Evolutionary conservation across 139 green algal genomes (phyloP), one percentile per base, ranked within the genome.

Genomic region (Micractinium conductrix): DNA sequence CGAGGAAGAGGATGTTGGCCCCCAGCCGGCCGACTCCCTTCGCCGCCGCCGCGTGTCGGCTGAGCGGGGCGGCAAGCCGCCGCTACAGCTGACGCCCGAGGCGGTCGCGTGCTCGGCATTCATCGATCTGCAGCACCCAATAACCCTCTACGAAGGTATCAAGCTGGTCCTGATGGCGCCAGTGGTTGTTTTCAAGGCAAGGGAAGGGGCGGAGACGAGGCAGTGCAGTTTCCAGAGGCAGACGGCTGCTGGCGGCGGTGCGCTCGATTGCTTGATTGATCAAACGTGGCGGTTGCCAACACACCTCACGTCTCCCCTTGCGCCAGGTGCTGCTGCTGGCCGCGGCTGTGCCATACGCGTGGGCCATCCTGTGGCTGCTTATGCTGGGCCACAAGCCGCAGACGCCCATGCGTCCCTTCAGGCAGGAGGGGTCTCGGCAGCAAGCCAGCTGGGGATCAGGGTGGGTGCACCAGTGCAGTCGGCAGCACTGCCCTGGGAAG

Each of bases 61-160:
- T n/a, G n/a, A 16, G 53, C 53, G 5, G 53, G 19, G 53, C 6
- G 33, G 6, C 7, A 19, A 63, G 33, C 33, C 7, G 74, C 14
- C 45, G 30, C 45, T 17, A n/a, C 12, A 2, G 48, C 45, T 68
- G n/a, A 44, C 55, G 14, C 38, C 50, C 19, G 44, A 38, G 55
- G 38, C 55, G 38, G 58, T 71, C 16, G 70, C n/a, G 14, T 4
- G 12, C 22, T 91, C 82, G 1, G 81, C 89, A 14, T 92, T 89
- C 78, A 85, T 92, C 42, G 88, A 91, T 37, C 70, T 87, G n/a
- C 30, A 74, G 58, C 86, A 84, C 74, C 89, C 88, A 21, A 78
- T 92, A 35, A 89, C 80, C 1, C 1, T 69, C 35, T 92, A 89
- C 35, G 89, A 92, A 53, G 84, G 40, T 53, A 73, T 89, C 58